A percentile compares a stretch with the other conserved stretches of the same genome.
phyloP scores from a whole-genome alignment of 192 early-diverging fungal genomes.

The Podila epigama region DNA sequence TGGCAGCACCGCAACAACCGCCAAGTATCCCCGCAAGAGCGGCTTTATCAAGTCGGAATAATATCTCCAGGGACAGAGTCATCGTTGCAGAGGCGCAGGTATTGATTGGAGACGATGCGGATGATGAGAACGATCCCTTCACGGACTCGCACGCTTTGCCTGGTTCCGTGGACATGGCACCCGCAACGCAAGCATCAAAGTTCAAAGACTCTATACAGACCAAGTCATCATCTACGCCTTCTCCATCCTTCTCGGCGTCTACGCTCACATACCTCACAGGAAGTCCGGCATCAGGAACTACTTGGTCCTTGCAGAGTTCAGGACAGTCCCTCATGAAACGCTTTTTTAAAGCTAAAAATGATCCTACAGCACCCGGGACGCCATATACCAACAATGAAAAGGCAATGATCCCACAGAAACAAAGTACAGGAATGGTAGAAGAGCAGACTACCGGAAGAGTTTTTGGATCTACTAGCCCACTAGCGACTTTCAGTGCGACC shows the following conservation, averaged over 20 bases:
- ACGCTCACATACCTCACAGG: conserved; percentile 37
- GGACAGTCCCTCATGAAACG: conserved; percentile 42
- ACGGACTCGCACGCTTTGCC: conserved; percentile 39
- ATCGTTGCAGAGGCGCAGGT: conserved; percentile 40
- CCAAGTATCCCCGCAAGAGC: conserved; percentile 16
- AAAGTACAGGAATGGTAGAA: neutral
- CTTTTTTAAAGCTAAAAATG: conserved; percentile 44
- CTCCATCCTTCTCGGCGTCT: conserved; percentile 26
- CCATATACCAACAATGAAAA: conserved; percentile 2
- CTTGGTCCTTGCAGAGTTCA: conserved; percentile 46
- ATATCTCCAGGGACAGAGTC: conserved; percentile 16
- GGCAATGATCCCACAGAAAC: neutral
- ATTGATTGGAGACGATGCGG: conserved; percentile 32
- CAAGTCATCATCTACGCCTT: conserved; percentile 10
- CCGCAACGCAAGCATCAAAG: neutral
- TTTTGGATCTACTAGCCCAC: neutral
- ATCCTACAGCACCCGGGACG: neutral
- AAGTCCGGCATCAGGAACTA: conserved; percentile 23
- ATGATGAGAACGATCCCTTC: conserved; percentile 40
- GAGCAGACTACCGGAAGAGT: no score
- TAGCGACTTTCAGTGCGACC: conserved; percentile 5
- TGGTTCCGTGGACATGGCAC: neutral
- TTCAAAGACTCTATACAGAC: neutral
- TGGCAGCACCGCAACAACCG: neutral
- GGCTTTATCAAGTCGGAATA: conserved; percentile 10